phyloP scores from a whole-genome alignment of 352 stramenopile genomes.

The Achlya hypogyna region DNA sequence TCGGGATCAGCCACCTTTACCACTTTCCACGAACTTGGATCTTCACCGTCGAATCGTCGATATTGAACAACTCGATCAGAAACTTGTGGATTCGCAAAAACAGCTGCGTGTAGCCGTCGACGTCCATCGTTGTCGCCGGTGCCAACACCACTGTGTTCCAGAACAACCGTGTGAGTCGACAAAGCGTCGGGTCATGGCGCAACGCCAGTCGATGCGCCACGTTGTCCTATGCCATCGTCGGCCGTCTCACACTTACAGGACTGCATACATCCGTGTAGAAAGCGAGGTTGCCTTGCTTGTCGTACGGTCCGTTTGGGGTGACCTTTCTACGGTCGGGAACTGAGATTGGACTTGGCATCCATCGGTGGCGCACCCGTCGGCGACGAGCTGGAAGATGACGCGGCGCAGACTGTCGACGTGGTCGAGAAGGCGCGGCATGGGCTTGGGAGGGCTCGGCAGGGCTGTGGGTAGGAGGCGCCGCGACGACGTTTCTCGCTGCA shows the following conservation, averaged over 20 bases:
- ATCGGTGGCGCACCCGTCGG: slow-evolving; percentile 15
- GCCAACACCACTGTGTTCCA: slow-evolving; percentile 35
- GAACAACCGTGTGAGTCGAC: slow-evolving; percentile 58
- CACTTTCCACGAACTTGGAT: not conserved
- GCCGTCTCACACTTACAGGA: not conserved
- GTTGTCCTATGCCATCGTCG: slow-evolving; percentile 34
- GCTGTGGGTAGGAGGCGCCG: too few species aligned
- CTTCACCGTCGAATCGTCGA: slow-evolving; percentile 49
- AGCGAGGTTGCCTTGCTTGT: slow-evolving; percentile 59
- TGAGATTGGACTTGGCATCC: slow-evolving; percentile 43
- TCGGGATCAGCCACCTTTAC: not conserved
- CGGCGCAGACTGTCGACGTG: slow-evolving; percentile 6
- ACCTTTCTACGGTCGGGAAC: not conserved
- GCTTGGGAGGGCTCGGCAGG: too few species aligned
- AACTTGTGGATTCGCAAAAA: slow-evolving; percentile 69
- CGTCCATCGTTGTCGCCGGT: slow-evolving; percentile 27
- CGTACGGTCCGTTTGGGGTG: slow-evolving; percentile 26
- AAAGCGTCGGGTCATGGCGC: slow-evolving; percentile 46
- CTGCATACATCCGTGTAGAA: slow-evolving; percentile 52
- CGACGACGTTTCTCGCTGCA: too few species aligned
- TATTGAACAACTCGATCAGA: slow-evolving; percentile 62
- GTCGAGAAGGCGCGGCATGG: slow-evolving; percentile 38
- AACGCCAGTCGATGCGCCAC: slow-evolving; percentile 48
- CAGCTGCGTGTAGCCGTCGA: slow-evolving; percentile 47
- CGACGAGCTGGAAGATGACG: slow-evolving; percentile 7